Base-by-base conservation (phyloP, 2,329 filamentous ascomycete genomes). In the Macrophomina tecta region DNA sequence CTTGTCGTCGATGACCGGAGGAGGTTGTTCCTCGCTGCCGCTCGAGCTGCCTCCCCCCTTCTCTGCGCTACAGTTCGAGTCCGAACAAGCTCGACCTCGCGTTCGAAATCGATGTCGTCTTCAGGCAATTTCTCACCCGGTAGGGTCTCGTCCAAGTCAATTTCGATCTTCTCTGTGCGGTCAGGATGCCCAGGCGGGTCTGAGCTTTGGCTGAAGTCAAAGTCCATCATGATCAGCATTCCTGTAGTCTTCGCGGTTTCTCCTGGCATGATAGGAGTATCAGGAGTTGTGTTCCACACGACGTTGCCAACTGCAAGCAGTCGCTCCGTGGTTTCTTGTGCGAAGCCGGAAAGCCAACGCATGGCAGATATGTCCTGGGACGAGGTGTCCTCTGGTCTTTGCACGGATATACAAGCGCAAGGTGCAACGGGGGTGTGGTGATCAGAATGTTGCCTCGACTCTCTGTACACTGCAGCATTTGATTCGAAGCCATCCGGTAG, bases 11-110 rank as follows among this genome's bases (percentile, higher is more conserved):
- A 72, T 16, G 77, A 70, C 28, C 76, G 73, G 9, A 73, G 69
- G n/a, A 76, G 71, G 68, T 63, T 62, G 63, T 75, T 70, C 30
- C 70, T 68, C 16, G 72, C 70, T 16, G 65, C 69, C 9, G 68
- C 69, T 3, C 71, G 70, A 53, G 74, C 73, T 46, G 76, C 74
- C 8, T 76, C 76, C 68, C 75, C 72, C 30, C 56, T 55, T 32
- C 76, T 71, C 61, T 79, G 77, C 4, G 76, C 76, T 23, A 79
- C 67, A 2, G 78, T 80, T 16, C 78, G 71, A 4, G 75, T 77
- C 51, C 78, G 70, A 45, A 80, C 77, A 30, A 80, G 61, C 64
- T 80, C 78, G 0, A 80, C 78, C 67, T 80, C 78, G 28, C 76
- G 70, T 12, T 80, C 78, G 68, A 80, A 79, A 56, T 78, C 76